A percentile compares a stretch with the other conserved stretches of the same genome.
phyloP scores from a whole-genome alignment of 768 basidiomycete genomes.

The Pisolithus albus region DNA sequence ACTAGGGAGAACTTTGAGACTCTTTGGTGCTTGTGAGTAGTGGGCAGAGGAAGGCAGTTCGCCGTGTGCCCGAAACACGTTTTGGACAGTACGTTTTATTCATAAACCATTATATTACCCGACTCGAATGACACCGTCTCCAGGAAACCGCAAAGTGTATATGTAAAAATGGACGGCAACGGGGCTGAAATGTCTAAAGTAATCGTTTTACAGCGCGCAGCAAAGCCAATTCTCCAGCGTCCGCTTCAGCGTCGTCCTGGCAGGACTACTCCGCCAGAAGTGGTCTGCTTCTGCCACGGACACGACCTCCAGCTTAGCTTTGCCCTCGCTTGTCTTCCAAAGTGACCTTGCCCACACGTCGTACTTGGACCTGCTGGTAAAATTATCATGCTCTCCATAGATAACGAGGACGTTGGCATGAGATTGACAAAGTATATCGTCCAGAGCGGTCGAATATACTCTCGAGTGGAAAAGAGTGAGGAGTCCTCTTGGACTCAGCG shows the following conservation, averaged over 20 bases:
- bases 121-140: background rate
- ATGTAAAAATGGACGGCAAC: too few species aligned
- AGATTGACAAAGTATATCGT: slow-evolving; percentile 40
- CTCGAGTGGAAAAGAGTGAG: slow-evolving; percentile 62
- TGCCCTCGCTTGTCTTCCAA: slow-evolving; percentile 11
- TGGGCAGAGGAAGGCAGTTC: slow-evolving; percentile 19
- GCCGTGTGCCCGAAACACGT: too few species aligned
- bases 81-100: too few species aligned
- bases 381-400: slow-evolving; percentile 66
- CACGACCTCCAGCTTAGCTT: slow-evolving; percentile 26
- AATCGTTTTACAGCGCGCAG: background rate
- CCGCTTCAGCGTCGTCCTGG: slow-evolving; percentile 15
- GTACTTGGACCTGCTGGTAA: slow-evolving; percentile 53
- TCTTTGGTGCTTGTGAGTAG: background rate
- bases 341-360: slow-evolving; percentile 47
- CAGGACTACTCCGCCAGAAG: slow-evolving; percentile 51
- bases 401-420: slow-evolving; percentile 52
- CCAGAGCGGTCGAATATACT: slow-evolving; percentile 47
- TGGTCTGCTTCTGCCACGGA: slow-evolving; percentile 49
- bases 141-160: too few species aligned
- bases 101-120: background rate
- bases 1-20: slow-evolving; percentile 8
- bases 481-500: slow-evolving; percentile 57
- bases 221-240: slow-evolving; percentile 19
- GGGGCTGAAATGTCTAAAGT: background rate